Percentiles rank a stretch among this genome's conserved stretches.
These are phyloP conservation scores for Leishmania martiniquensis DNA, from an alignment of 208 protist genomes.

Conservation along the genomic window DNA sequence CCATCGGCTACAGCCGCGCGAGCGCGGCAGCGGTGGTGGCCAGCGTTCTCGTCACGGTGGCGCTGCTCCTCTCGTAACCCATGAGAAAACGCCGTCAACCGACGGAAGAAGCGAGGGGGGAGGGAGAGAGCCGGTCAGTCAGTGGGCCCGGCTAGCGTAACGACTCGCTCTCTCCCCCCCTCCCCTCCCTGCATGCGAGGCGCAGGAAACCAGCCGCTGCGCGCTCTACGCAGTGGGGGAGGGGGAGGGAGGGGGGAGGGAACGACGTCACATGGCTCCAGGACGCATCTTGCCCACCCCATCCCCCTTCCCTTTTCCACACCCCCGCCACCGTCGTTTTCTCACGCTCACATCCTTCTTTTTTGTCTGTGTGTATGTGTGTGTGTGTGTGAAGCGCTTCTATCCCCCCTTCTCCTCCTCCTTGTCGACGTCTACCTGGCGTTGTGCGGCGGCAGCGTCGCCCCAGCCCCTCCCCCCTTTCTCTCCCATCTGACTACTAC, in stretches of 20 bases:
- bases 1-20: constrained; percentile 1
- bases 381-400: neutral
- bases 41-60: constrained; percentile 10
- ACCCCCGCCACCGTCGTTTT: neutral
- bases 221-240: too few species aligned
- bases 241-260: neutral
- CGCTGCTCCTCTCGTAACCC: constrained; percentile 6
- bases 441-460: too few species aligned
- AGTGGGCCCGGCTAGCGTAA: neutral
- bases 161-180: neutral
- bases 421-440: neutral
- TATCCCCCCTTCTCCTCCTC: neutral
- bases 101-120: neutral
- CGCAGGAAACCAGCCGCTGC: too few species aligned
- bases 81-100: neutral
- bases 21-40: constrained; percentile 11
- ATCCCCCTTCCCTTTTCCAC: neutral
- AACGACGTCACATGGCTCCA: too few species aligned
- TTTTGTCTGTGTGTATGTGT: neutral
- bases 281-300: neutral
- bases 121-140: neutral
- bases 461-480: too few species aligned
- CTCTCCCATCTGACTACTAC: too few species aligned
- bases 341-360: neutral
- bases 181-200: too few species aligned